Percentiles rank a stretch among this genome's conserved stretches.
phyloP scores from a whole-genome alignment of 2,329 filamentous ascomycete genomes.

The Pseudogymnoascus sp. region DNA sequence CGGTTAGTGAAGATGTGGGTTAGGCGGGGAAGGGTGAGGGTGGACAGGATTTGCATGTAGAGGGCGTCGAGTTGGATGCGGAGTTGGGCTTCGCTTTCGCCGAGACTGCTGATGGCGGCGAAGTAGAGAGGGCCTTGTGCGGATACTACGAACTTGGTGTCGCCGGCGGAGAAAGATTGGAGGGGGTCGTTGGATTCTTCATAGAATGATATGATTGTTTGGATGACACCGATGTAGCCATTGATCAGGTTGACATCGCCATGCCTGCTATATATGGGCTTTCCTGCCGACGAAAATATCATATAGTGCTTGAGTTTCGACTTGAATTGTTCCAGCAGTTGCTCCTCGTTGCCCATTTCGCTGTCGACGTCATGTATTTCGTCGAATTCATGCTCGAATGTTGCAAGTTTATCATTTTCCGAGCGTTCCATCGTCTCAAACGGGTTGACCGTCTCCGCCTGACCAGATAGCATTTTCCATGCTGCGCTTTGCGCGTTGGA shows the following conservation, averaged over 20 bases:
- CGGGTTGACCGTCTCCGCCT: constrained; percentile 49
- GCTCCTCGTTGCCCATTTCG: constrained; percentile 46
- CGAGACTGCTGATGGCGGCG: constrained; percentile 82
- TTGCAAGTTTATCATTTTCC: constrained; percentile 47
- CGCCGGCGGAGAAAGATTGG: constrained; percentile 77
- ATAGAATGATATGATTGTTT: constrained; percentile 97
- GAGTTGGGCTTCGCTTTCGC: constrained; percentile 86
- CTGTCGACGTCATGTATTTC: constrained; percentile 53
- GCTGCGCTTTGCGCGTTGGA: constrained; percentile 57
- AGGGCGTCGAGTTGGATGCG: constrained; percentile 82
- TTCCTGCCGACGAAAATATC: constrained; percentile 90
- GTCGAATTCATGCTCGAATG: constrained; percentile 73
- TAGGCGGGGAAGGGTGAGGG: constrained; percentile 79
- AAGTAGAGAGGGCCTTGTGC: constrained; percentile 85
- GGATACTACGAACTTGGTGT: constrained; percentile 75
- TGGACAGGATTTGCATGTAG: constrained; percentile 98
- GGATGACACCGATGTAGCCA: constrained; percentile 87
- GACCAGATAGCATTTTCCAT: constrained; percentile 58
- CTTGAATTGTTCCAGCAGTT: constrained; percentile 65
- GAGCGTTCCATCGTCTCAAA: constrained; percentile 46
- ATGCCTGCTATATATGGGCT: constrained; percentile 94
- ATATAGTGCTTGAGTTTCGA: constrained; percentile 95
- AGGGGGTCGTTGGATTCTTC: constrained; percentile 71
- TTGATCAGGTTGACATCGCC: constrained; percentile 86
- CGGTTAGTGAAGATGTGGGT: constrained; percentile 81